Evolutionary conservation across 75 land plant species (phyloP), one percentile per base, ranked within the genome.

Genomic region (Chamaecyparis obtusa): DNA sequence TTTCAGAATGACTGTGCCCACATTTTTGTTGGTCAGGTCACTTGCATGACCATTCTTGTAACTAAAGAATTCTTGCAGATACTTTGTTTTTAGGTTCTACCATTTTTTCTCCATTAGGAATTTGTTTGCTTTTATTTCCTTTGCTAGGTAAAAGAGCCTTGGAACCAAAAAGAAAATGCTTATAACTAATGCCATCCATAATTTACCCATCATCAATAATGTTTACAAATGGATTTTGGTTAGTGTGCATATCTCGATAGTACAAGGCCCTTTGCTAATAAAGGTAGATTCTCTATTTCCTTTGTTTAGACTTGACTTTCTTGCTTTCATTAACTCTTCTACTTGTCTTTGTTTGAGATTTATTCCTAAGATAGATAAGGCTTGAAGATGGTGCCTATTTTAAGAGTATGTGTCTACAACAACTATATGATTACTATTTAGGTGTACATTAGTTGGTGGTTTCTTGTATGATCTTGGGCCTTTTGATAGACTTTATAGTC

Each of bases 191-290:
- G 46, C 49, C 39, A 19, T 80, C 44, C 19, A 5, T 44, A 19
- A 43, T 27, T 44, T 44, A 49, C 0, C 46, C 83, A 80, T 80
- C 83, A 44, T 80, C 83, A 41, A 44, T 21, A 80, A 41, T 80
- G 83, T 44, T 80, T 80, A 44, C 83, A 43, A 49, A 49, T 80
- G 83, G 83, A 44, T 80, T 80, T 32, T 80, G 83, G 46, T 80
- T 80, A 80, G 32, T 80, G 83, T 80, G 48, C 83, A 80, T 80
- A 80, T 44, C 19, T 80, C 83, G 21, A 43, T n/a, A 80, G 24
- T 80, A 48, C 49, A 43, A 41, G 49, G 24, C 27, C 3, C 44
- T 80, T 80, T 80, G 30, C 49, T 9, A 10, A 41, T 8, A 4
- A 27, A 80, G 39, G 83, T 13, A 44, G 48, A 80, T 8, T 80